These are phyloP conservation scores for Haplographium delicatum DNA, from an alignment of 495 filamentous ascomycete species.

Conservation along the genomic window DNA sequence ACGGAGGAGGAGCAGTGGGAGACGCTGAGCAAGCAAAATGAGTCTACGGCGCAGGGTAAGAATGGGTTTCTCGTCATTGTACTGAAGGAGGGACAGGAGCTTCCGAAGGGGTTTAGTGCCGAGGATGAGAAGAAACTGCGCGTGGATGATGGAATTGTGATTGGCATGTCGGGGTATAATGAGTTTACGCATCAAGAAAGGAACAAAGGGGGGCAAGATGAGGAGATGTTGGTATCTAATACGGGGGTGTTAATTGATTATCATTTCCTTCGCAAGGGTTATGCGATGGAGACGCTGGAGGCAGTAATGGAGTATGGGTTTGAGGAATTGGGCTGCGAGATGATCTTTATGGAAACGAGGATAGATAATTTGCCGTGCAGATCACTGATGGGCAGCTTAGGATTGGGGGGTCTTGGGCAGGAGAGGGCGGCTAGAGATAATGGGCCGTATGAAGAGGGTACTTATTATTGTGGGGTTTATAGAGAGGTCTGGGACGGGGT, in stretches of 20 bases:
- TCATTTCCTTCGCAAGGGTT: constrained; percentile 1
- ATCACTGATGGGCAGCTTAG: constrained; percentile 8
- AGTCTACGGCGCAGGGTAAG: constrained; percentile 3
- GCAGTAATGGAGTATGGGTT: constrained; percentile 14
- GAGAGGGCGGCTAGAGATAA: not conserved
- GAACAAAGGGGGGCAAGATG: not conserved
- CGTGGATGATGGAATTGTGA: constrained; percentile 1
- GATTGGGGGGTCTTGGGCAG: not conserved
- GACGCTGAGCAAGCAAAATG: not conserved
- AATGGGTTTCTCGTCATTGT: constrained; percentile 9
- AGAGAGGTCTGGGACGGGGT: not conserved
- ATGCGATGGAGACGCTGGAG: constrained; percentile 6
- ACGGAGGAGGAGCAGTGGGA: not conserved
- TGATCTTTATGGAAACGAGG: constrained; percentile 1
- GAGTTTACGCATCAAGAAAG: not conserved
- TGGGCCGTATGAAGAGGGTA: not conserved
- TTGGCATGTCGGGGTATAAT: constrained; percentile 14
- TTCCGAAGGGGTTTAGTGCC: not conserved
- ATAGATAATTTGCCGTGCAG: constrained; percentile 6
- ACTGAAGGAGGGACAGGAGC: not conserved
- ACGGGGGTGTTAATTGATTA: constrained; percentile 10
- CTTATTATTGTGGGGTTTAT: not conserved
- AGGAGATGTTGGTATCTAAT: not conserved
- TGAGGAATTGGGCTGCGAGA: not conserved
- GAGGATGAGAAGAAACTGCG: not conserved